These are phyloP conservation scores for Stenogyne calaminthoides DNA, from an alignment of 305 asterid genomes.

Conservation along the genomic window DNA sequence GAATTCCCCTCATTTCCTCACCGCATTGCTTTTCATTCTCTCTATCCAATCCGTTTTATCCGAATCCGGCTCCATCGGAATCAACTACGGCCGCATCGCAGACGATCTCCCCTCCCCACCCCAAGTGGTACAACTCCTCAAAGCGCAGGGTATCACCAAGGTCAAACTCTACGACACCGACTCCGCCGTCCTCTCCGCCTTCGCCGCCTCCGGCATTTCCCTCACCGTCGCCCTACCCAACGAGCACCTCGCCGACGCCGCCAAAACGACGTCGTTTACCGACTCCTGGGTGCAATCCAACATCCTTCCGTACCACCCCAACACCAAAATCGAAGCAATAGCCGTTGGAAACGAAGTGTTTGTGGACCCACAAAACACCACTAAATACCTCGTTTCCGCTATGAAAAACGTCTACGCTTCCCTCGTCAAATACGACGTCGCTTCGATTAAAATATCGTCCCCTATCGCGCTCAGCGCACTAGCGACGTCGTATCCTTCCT, in stretches of 20 bases:
- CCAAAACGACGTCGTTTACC: constrained; percentile 40
- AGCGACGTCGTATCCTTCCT: constrained; percentile 47
- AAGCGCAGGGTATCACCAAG: constrained; percentile 42
- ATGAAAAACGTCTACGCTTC: constrained; percentile 49
- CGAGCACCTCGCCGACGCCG: constrained; percentile 49
- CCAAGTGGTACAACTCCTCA: constrained; percentile 56
- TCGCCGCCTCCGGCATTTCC: constrained; percentile 49
- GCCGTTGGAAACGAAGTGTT: constrained; percentile 63
- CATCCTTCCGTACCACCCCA: constrained; percentile 44
- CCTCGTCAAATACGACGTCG: constrained; percentile 33
- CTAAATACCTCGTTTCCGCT: constrained; percentile 47
- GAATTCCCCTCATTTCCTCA: constrained; percentile 5
- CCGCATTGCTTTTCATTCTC: neutral
- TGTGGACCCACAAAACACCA: constrained; percentile 41
- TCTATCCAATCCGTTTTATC: constrained; percentile 19
- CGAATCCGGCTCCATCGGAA: constrained; percentile 40
- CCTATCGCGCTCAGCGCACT: constrained; percentile 46
- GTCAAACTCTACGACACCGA: constrained; percentile 55
- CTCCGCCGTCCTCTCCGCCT: constrained; percentile 49
- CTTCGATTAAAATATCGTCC: constrained; percentile 39
- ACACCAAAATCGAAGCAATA: constrained; percentile 45
- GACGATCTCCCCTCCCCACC: constrained; percentile 58
- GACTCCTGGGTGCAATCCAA: constrained; percentile 57
- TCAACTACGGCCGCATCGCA: constrained; percentile 65
- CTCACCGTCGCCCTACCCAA: constrained; percentile 53